Conservation (phyloP, 495 filamentous ascomycete genomes). For the Aspergillus steynii region DNA sequence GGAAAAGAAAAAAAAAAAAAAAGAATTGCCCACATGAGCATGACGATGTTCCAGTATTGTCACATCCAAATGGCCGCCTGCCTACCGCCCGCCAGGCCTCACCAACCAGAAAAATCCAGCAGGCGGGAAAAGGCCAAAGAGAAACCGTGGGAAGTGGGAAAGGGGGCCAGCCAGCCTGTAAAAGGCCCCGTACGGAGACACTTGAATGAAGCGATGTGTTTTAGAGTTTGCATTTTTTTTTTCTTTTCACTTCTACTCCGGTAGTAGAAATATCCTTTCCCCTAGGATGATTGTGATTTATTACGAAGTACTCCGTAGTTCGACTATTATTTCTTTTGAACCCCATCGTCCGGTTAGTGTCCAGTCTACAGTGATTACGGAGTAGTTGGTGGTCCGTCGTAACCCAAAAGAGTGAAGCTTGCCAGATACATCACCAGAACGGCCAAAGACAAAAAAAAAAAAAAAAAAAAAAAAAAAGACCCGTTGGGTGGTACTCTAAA, state of each 20-base stretch:
- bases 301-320: too few species aligned
- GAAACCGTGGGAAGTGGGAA: not conserved
- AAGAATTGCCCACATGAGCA: not conserved
- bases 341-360: not conserved
- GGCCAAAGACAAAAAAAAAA: not conserved
- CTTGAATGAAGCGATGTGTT: not conserved
- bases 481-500: too few species aligned
- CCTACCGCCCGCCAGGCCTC: too few species aligned
- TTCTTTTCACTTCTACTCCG: not conserved
- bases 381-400: not conserved
- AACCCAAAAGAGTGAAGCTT: not conserved
- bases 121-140: not conserved
- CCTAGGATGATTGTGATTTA: not conserved
- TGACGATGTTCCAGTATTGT: not conserved
- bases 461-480: not conserved
- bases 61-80: not conserved
- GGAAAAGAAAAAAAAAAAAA: conserved; percentile 5
- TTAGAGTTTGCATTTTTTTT: not conserved
- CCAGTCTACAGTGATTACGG: not conserved
- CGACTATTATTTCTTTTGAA: not conserved
- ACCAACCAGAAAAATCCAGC: not conserved
- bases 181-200: not conserved
- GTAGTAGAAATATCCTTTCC: not conserved
- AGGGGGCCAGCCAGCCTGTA: not conserved
- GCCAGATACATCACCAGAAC: too few species aligned